Evolutionary conservation across 169 alveolate species (phyloP), one percentile per base, ranked within the genome.

Genomic region (Plasmodium falciparum): DNA sequence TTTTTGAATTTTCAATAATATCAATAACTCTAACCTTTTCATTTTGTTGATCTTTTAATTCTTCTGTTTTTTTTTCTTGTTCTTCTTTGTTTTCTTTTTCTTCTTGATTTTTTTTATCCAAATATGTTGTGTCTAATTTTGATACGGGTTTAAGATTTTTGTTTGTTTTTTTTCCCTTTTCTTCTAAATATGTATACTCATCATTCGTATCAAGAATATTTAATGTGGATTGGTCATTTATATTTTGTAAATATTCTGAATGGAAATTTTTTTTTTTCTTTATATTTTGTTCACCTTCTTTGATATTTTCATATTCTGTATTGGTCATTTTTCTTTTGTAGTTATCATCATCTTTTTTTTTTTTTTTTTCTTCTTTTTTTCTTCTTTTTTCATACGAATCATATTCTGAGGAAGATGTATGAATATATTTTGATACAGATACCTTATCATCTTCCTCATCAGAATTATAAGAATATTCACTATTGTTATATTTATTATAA

Each of bases 161-260:
- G 33, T 49, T 54, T 39, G 47, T 39, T 39, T 39, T 39, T 39
- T 39, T 5, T 39, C 11, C 47, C 9, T 39, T 39, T 39, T 39
- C 47, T 39, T 39, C 47, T 29, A 24, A 74, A 43, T 56, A 15
- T 3, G 69, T 65, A 39, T 56, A 88, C 5, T 88, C 94, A 11
- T 86, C 93, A 49, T 72, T 91, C 9, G 72, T 56, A 45, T 22
- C 78, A 72, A 85, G 65, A 12, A 65, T 62, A 17, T 73, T 50
- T 50, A 33, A 52, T 52, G 76, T 45, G 13, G 3, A 24, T 13
- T 6, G 59, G 49, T 67, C 63, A 29, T 56, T 61, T 20, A 74
- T 52, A 3, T 50, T 61, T 1, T 17, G 61, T 24, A 20, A 15
- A 22, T n/a, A 9, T 24, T 61, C 74, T 26, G 61, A 17, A 22